Conservation (phyloP, 2,329 filamentous ascomycete species). For the Xylariaceae sp. region DNA sequence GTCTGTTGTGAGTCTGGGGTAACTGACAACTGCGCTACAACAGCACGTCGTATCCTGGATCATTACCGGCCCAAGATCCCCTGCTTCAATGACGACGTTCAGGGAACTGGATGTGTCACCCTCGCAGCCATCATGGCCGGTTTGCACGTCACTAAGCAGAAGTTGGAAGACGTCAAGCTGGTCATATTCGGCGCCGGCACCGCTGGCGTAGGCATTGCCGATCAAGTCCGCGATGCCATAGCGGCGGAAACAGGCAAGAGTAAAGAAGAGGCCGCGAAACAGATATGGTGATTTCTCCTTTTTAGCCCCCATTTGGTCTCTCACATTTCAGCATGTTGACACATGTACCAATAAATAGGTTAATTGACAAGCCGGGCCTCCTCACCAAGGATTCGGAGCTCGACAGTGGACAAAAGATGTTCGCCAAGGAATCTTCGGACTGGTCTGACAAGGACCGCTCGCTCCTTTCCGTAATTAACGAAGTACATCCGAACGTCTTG, state of each 20-base stretch:
- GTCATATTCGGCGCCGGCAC: slow-evolving; percentile 77
- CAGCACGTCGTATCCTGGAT: slow-evolving; percentile 62
- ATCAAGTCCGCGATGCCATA: slow-evolving; percentile 77
- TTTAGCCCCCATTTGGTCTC: too few relatives aligned
- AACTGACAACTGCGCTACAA: slow-evolving; percentile 1
- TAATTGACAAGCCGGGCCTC: slow-evolving; percentile 76
- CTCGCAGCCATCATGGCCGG: slow-evolving; percentile 76
- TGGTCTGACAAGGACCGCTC: slow-evolving; percentile 55
- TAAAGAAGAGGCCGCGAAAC: slow-evolving; percentile 68
- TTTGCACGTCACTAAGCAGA: slow-evolving; percentile 60
- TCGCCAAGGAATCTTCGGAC: slow-evolving; percentile 57
- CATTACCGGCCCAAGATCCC: slow-evolving; percentile 66
- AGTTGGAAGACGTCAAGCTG: slow-evolving; percentile 63
- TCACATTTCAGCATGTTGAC: too few relatives aligned
- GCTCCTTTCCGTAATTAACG: slow-evolving; percentile 62
- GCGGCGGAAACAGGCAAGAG: slow-evolving; percentile 59
- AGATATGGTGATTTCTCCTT: slow-evolving; percentile 61
- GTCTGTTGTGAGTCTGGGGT: not conserved
- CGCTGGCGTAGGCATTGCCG: slow-evolving; percentile 79
- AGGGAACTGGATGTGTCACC: slow-evolving; percentile 84
- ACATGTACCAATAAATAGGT: slow-evolving; percentile 41
- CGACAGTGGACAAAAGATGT: slow-evolving; percentile 62
- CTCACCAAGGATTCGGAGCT: slow-evolving; percentile 58
- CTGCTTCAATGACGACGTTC: slow-evolving; percentile 89
- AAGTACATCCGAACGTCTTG: slow-evolving; percentile 72